A percentile compares a stretch with the other conserved stretches of the same genome.
These are phyloP conservation scores for Trypanosoma boissoni DNA, from an alignment of 208 protist genomes.

Conservation along the genomic window DNA sequence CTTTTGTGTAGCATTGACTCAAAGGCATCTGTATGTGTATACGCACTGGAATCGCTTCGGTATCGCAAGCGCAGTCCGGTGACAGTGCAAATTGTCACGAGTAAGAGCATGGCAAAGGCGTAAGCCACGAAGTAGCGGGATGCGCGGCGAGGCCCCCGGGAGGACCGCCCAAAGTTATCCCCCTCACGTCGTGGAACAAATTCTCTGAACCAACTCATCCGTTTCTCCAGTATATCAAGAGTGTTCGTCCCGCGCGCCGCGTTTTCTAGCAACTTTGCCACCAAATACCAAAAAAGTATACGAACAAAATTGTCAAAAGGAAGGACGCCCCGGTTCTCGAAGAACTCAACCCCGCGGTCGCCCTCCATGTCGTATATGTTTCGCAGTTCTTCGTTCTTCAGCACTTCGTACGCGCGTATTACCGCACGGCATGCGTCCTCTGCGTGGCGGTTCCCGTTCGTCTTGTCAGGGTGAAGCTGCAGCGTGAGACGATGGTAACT, in stretches of 20 bases:
- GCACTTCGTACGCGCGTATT: conserved; percentile 90
- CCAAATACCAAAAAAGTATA: background rate
- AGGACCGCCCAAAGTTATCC: conserved; percentile 10
- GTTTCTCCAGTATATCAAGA: conserved; percentile 6
- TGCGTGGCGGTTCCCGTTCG: conserved; percentile 37
- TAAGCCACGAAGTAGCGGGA: conserved; percentile 4
- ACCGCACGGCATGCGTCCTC: conserved; percentile 54
- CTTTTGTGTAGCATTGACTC: background rate
- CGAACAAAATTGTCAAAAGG: background rate
- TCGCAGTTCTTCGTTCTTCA: conserved; percentile 85
- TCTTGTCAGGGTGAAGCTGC: conserved; percentile 65
- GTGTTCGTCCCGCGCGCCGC: background rate
- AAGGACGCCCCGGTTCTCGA: background rate
- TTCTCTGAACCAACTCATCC: background rate
- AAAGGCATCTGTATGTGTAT: too few relatives aligned
- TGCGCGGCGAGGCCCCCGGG: background rate
- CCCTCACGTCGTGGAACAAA: background rate
- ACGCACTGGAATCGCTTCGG: too few relatives aligned
- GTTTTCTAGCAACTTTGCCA: background rate
- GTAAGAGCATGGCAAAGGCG: background rate
- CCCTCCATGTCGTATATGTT: conserved; percentile 85
- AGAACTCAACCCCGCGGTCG: conserved; percentile 6
- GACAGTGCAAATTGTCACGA: background rate
- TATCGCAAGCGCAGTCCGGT: background rate
- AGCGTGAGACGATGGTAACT: conserved; percentile 44